A percentile compares a stretch with the other conserved stretches of the same genome.
These are phyloP conservation scores for Apiospora malaysiana DNA, from an alignment of 2,329 filamentous ascomycete genomes.

Conservation along the genomic window DNA sequence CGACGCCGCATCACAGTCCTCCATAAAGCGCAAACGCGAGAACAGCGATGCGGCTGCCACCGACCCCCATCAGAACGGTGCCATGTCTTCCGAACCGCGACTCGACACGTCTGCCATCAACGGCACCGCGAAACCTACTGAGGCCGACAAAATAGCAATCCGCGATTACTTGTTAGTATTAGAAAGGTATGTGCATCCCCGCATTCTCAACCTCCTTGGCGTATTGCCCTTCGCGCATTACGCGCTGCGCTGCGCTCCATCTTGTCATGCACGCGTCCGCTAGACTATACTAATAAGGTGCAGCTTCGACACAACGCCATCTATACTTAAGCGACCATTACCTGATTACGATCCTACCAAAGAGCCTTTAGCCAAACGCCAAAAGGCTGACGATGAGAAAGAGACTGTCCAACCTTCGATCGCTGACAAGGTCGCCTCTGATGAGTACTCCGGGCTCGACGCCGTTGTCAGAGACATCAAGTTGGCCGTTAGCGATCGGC, in stretches of 20 bases:
- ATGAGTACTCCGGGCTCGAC: constrained; percentile 65
- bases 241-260: neutral
- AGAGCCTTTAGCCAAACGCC: constrained; percentile 65
- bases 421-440: constrained; percentile 57
- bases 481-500: constrained; percentile 52
- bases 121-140: constrained; percentile 29
- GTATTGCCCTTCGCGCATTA: neutral
- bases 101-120: constrained; percentile 25
- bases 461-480: constrained; percentile 67
- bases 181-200: constrained; percentile 35
- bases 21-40: constrained; percentile 43
- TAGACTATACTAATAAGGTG: constrained; percentile 8
- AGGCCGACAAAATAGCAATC: constrained; percentile 25
- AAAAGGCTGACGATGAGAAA: constrained; percentile 53
- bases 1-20: constrained; percentile 33
- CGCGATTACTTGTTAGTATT: constrained; percentile 39
- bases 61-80: constrained; percentile 21
- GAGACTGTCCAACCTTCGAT: constrained; percentile 49
- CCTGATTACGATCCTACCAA: constrained; percentile 48
- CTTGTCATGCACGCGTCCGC: neutral
- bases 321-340: constrained; percentile 61
- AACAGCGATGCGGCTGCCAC: constrained; percentile 28
- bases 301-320: constrained; percentile 61
- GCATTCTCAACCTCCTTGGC: neutral
- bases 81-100: constrained; percentile 20